Base-by-base conservation (phyloP, 495 filamentous ascomycete genomes). In the Lasiosphaeria ovina region DNA sequence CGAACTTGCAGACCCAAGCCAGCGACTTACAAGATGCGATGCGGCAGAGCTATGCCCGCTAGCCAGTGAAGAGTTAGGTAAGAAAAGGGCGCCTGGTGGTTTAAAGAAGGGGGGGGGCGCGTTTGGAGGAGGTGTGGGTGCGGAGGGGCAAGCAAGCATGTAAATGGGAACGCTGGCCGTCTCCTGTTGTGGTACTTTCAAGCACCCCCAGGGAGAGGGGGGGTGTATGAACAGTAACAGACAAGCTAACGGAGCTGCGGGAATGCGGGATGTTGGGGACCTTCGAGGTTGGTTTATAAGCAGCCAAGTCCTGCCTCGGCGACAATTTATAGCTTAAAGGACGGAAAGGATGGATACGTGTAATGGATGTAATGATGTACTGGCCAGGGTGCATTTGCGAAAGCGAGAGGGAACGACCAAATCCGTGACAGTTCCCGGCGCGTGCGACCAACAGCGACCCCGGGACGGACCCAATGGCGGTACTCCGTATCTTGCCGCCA, bases 1-100 rank as follows among this genome's bases (percentile, higher is more conserved):
- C 38, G 17, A 51, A 17, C 48, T 51, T 31, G 48, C 16, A 24
- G 48, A 51, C 16, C 48, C 48, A 51, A 32, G 31, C 16, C 5
- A 9, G 52, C 34, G 52, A 60, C 59, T 61, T 61, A 61, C 59
- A 61, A 59, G 50, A 52, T 52, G 50, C 50, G 57, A 58, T 48
- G 42, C 44, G 55, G 55, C 42, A 58, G 55, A 50, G 48, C 32
- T 45, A 35, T 49, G 5, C 12, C 44, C 1, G 12, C 12, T 47
- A 32, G 50, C 32, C 24, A 52, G 9, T 51, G 14, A 32, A 24
- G 48, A 32, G 34, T 52, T 52, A 52, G 50, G 50, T 52, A 52
- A 52, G 50, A 11, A 52, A 51, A 35, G 50, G 50, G n/a, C 5
- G 50, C 34, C 24, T 24, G 24, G 24, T 24, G 24, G 44, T 47